phyloP scores from a whole-genome alignment of 257 asterid species.

The Lithospermum erythrorhizon region DNA sequence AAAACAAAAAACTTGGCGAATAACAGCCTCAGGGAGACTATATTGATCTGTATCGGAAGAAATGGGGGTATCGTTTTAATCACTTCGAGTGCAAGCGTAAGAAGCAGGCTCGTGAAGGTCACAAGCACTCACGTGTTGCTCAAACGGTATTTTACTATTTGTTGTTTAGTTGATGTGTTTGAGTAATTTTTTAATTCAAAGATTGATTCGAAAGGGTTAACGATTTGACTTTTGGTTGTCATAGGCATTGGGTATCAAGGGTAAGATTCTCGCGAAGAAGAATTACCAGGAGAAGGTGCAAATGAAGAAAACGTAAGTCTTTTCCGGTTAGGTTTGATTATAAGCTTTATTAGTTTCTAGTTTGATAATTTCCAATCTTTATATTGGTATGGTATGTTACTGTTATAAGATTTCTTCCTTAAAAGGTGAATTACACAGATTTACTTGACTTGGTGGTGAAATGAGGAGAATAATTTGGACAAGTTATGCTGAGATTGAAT shows the following conservation, averaged over 20 bases:
- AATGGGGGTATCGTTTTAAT: constrained; percentile 83
- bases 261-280: constrained; percentile 82
- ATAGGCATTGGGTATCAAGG: constrained; percentile 92
- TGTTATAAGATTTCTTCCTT: too few species aligned
- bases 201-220: background rate
- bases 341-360: constrained; percentile 4
- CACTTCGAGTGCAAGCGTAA: constrained; percentile 85
- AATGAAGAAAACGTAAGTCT: constrained; percentile 84
- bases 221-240: constrained; percentile 4
- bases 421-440: too few species aligned
- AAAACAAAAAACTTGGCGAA: background rate
- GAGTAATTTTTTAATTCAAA: background rate
- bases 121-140: constrained; percentile 65
- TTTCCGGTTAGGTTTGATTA: background rate
- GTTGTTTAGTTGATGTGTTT: background rate
- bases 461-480: too few species aligned
- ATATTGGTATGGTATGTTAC: background rate
- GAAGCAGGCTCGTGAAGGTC: constrained; percentile 97
- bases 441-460: too few species aligned
- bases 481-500: too few species aligned
- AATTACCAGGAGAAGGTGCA: constrained; percentile 79
- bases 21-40: constrained; percentile 97
- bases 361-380: background rate
- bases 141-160: constrained; percentile 34
- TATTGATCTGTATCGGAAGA: constrained; percentile 77